Conservation (phyloP, 108 stramenopile genomes). For the Fragilaria radians region DNA sequence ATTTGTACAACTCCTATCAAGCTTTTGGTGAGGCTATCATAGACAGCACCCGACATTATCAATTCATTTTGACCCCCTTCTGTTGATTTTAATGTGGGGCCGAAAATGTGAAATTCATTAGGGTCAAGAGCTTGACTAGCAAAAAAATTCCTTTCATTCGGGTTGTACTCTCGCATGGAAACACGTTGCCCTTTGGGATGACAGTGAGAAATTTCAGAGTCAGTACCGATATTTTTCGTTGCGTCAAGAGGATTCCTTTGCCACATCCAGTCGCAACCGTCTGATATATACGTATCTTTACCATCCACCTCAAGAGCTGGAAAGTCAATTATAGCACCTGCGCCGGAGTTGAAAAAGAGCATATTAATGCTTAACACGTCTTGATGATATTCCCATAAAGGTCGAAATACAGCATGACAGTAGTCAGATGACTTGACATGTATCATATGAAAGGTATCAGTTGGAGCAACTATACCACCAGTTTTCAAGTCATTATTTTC, state of each 20-base stretch:
- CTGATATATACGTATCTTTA: conserved; percentile 16
- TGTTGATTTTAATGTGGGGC: conserved; percentile 28
- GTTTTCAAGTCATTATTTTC: conserved; percentile 35
- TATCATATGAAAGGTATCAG: conserved; percentile 18
- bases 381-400: conserved; percentile 37
- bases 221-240: conserved; percentile 23
- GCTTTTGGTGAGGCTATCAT: conserved; percentile 35
- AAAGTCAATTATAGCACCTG: conserved; percentile 30
- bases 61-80: conserved; percentile 20
- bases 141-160: conserved; percentile 48
- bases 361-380: conserved; percentile 18
- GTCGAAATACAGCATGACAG: conserved; percentile 40
- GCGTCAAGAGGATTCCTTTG: conserved; percentile 16
- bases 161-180: conserved; percentile 36
- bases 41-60: conserved; percentile 26
- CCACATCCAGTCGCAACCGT: conserved; percentile 63
- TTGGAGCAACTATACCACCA: conserved; percentile 31
- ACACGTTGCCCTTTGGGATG: conserved; percentile 28
- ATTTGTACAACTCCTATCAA: too few species aligned
- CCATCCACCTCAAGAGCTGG: conserved; percentile 19
- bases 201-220: conserved; percentile 30
- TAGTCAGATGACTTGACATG: conserved; percentile 22
- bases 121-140: conserved; percentile 36
- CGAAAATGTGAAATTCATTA: conserved; percentile 14
- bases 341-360: conserved; percentile 43